phyloP scores from a whole-genome alignment of 2,329 filamentous ascomycete genomes.

The Pestalotiopsis sp. region DNA sequence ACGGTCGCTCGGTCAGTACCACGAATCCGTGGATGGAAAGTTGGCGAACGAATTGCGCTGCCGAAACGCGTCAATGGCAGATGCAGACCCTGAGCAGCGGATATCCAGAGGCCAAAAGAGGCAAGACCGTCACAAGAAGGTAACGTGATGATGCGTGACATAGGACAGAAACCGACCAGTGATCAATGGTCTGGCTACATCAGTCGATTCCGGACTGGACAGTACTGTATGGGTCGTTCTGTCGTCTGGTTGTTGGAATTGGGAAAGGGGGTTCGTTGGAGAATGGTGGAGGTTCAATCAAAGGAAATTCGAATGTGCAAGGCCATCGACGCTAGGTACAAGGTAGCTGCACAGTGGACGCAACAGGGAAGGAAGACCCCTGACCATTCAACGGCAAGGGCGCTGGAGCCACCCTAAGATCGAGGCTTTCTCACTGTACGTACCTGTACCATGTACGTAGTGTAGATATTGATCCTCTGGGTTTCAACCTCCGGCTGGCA shows the following conservation, averaged over 20 bases:
- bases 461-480: neutral
- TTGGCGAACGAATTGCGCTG: neutral
- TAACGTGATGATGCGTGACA: neutral
- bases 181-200: neutral
- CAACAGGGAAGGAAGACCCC: neutral
- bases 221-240: neutral
- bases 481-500: neutral
- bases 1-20: too few relatives aligned
- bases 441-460: neutral
- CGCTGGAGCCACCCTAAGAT: slow-evolving; percentile 2
- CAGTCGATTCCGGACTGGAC: neutral
- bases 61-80: neutral
- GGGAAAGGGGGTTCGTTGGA: slow-evolving; percentile 7
- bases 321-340: slow-evolving; percentile 10
- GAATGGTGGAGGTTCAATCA: slow-evolving; percentile 15
- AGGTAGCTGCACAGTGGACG: neutral
- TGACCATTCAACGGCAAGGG: slow-evolving; percentile 11
- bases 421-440: too few relatives aligned
- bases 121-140: neutral
- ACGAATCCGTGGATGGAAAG: neutral
- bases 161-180: too few relatives aligned
- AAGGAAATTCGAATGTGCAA: slow-evolving; percentile 14
- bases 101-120: neutral
- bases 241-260: neutral
- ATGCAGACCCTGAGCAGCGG: neutral